Percentiles rank a stretch among this genome's conserved stretches.
Evolutionary conservation across 2,329 filamentous ascomycete species (phyloP).

Genomic region (Trichophaea hybrida): DNA sequence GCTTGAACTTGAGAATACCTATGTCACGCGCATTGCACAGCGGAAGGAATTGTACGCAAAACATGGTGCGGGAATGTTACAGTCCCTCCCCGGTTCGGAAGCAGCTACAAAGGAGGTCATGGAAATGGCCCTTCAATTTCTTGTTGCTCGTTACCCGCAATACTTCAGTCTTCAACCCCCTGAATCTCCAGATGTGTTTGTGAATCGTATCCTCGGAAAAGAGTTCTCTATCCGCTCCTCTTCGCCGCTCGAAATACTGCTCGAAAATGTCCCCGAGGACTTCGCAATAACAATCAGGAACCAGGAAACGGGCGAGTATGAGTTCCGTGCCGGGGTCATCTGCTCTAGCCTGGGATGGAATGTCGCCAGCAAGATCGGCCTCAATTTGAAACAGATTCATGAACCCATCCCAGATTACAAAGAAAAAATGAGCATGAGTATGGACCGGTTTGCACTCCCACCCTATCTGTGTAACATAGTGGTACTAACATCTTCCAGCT

Average conservation of each 20-base stretch:
- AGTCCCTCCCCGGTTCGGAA: constrained; percentile 58
- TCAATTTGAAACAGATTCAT: constrained; percentile 58
- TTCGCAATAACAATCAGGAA: constrained; percentile 64
- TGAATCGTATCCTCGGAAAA: constrained; percentile 54
- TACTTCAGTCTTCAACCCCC: constrained; percentile 44
- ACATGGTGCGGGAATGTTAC: constrained; percentile 50
- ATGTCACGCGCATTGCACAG: constrained; percentile 51
- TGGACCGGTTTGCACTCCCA: constrained; percentile 51
- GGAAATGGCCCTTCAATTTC: constrained; percentile 71
- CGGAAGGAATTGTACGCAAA: constrained; percentile 50
- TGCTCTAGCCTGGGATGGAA: constrained; percentile 75
- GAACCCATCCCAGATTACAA: constrained; percentile 64
- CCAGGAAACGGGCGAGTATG: constrained; percentile 52
- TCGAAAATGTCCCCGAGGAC: constrained; percentile 72
- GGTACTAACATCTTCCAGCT: constrained; percentile 36
- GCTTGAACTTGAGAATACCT: constrained; percentile 72
- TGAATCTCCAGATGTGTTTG: constrained; percentile 35
- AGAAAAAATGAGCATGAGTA: constrained; percentile 74
- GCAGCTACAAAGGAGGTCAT: constrained; percentile 72
- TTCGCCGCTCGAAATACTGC: constrained; percentile 53
- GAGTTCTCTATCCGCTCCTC: constrained; percentile 46
- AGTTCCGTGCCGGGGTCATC: constrained; percentile 59
- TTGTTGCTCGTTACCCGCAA: constrained; percentile 62
- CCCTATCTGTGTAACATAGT: neutral
- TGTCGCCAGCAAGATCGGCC: constrained; percentile 56